These are phyloP conservation scores for Jasminum sambac DNA, from an alignment of 257 asterid species.

Conservation along the genomic window DNA sequence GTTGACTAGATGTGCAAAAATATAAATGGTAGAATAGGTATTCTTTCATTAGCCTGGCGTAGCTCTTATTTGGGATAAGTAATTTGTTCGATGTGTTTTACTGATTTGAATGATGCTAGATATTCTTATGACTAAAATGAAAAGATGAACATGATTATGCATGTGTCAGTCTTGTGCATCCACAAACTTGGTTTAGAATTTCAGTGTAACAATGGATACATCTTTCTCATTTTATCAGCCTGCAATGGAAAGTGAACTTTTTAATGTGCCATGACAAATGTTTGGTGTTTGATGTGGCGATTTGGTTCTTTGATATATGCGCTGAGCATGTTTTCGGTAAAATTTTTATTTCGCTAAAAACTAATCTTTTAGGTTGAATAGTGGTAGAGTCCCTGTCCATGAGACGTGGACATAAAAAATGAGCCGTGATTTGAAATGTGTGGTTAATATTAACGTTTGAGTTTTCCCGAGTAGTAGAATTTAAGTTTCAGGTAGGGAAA, in stretches of 20 bases:
- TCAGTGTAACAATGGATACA: not conserved
- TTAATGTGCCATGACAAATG: not conserved
- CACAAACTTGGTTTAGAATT: not conserved
- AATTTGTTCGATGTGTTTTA: not conserved
- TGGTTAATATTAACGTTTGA: too few relatives aligned
- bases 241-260: not conserved
- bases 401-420: too few relatives aligned
- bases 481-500: too few relatives aligned
- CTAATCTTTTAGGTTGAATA: too few relatives aligned
- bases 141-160: not conserved
- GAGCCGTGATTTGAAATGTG: too few relatives aligned
- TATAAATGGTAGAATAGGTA: not conserved
- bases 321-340: too few relatives aligned
- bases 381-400: too few relatives aligned
- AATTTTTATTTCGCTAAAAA: too few relatives aligned
- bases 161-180: not conserved
- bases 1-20: not conserved
- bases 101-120: not conserved
- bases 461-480: too few relatives aligned
- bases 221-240: not conserved
- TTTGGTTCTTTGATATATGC: conserved; percentile 2
- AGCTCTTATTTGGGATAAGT: not conserved
- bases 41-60: not conserved
- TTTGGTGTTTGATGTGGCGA: not conserved
- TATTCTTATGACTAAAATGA: not conserved